A percentile compares a stretch with the other conserved stretches of the same genome.
Evolutionary conservation across 495 filamentous ascomycete species (phyloP).

Genomic region (Xylaria intraflava): DNA sequence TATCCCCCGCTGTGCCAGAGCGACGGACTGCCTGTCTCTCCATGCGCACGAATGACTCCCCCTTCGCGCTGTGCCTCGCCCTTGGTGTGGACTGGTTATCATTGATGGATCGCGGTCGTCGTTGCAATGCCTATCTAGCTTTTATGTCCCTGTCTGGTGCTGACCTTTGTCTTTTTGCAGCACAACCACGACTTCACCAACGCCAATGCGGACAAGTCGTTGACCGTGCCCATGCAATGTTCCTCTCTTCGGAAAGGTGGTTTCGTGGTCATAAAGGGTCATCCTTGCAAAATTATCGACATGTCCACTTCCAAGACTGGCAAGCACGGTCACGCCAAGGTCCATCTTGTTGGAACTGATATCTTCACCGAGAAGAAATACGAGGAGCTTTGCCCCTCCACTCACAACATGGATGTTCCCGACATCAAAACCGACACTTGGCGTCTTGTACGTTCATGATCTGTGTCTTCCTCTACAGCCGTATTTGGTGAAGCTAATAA

Average conservation of each 20-base stretch:
- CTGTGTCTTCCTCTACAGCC: background rate
- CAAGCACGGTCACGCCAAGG: slow-evolving; percentile 99
- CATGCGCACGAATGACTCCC: slow-evolving; percentile 1
- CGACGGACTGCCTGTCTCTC: background rate
- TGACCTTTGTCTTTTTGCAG: slow-evolving; percentile 37
- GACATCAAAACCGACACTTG: slow-evolving; percentile 84
- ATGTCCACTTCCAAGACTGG: slow-evolving; percentile 99
- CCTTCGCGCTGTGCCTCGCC: slow-evolving; percentile 2
- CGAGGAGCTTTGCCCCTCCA: slow-evolving; percentile 98
- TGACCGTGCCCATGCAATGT: slow-evolving; percentile 96
- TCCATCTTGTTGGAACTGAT: slow-evolving; percentile 92
- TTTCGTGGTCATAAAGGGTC: slow-evolving; percentile 92
- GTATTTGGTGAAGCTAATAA: slow-evolving; percentile 6
- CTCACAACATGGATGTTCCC: slow-evolving; percentile 99
- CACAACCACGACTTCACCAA: slow-evolving; percentile 88
- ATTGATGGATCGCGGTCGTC: slow-evolving; percentile 1
- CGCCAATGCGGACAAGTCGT: slow-evolving; percentile 88
- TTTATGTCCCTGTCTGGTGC: slow-evolving; percentile 13
- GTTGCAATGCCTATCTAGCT: slow-evolving; percentile 4
- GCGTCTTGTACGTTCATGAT: slow-evolving; percentile 69
- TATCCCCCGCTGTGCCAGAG: slow-evolving; percentile 5
- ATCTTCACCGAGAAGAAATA: slow-evolving; percentile 99
- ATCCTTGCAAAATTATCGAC: slow-evolving; percentile 99
- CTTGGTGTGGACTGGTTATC: background rate
- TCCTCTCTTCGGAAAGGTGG: slow-evolving; percentile 99